Evolutionary conservation across 768 basidiomycete genomes (phyloP).

Genomic region (Termitomyces sp.): DNA sequence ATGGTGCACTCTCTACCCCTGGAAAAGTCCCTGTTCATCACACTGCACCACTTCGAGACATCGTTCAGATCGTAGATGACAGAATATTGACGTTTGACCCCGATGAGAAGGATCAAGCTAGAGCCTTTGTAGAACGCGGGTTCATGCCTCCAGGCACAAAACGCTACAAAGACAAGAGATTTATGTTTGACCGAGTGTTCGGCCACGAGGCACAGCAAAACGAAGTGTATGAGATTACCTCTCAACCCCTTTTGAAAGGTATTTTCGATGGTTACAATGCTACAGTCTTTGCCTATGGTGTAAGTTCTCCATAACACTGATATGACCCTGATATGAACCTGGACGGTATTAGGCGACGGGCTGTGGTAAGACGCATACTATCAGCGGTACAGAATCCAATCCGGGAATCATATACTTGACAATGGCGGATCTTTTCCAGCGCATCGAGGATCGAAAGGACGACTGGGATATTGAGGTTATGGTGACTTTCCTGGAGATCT

Average conservation of each 20-base stretch:
- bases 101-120: conserved; percentile 78
- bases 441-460: conserved; percentile 82
- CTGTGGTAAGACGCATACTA: conserved; percentile 99
- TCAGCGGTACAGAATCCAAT: conserved; percentile 83
- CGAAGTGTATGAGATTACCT: conserved; percentile 83
- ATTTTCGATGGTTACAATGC: conserved; percentile 94
- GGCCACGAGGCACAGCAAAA: conserved; percentile 74
- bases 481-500: conserved; percentile 97
- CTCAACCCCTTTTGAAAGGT: conserved; percentile 78
- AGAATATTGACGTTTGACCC: conserved; percentile 95
- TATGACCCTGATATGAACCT: conserved; percentile 11
- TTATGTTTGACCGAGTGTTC: conserved; percentile 96
- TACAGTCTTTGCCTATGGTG: conserved; percentile 98
- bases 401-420: conserved; percentile 95
- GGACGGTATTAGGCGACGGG: conserved; percentile 78
- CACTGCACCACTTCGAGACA: conserved; percentile 59
- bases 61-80: conserved; percentile 90
- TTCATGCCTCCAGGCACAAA: conserved; percentile 84
- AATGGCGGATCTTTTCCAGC: conserved; percentile 94
- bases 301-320: conserved; percentile 26
- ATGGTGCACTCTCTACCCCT: conserved; percentile 76
- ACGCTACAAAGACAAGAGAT: conserved; percentile 93
- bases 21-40: conserved; percentile 37
- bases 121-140: conserved; percentile 78
- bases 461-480: conserved; percentile 84